A percentile compares a stretch with the other conserved stretches of the same genome.
Evolutionary conservation across 768 basidiomycete species (phyloP).

Genomic region (Lactarius tabidus): DNA sequence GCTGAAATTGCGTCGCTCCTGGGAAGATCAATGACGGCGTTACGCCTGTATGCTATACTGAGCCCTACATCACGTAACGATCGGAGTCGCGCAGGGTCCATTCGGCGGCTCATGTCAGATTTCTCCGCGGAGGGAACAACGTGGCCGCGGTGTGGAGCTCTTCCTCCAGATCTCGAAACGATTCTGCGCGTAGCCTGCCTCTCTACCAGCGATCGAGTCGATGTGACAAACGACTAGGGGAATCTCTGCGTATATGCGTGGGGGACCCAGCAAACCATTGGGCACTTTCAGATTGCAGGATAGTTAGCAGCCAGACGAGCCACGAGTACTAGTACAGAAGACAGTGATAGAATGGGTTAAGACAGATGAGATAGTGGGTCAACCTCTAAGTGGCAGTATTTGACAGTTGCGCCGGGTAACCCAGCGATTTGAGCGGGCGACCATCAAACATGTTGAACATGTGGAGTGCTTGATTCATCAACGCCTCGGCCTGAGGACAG

Average conservation of each 20-base stretch:
- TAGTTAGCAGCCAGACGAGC: not conserved
- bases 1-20: no score
- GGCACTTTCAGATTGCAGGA: not conserved
- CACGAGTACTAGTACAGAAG: not conserved
- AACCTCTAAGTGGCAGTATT: not conserved
- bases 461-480: not conserved
- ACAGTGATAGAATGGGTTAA: not conserved
- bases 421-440: not conserved
- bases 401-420: not conserved
- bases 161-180: not conserved
- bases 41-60: no score
- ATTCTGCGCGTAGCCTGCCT: not conserved
- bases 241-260: not conserved
- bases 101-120: not conserved
- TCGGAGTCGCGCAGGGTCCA: not conserved
- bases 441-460: not conserved
- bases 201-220: not conserved
- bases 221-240: not conserved
- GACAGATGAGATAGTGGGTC: not conserved
- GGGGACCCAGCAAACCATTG: not conserved
- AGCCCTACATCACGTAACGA: not conserved
- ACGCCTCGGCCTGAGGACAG: not conserved
- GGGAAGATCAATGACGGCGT: no score
- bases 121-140: not conserved
- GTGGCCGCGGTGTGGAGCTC: not conserved